Conservation (phyloP, 345 rosid species). For the Chamaenerion angustifolium region DNA sequence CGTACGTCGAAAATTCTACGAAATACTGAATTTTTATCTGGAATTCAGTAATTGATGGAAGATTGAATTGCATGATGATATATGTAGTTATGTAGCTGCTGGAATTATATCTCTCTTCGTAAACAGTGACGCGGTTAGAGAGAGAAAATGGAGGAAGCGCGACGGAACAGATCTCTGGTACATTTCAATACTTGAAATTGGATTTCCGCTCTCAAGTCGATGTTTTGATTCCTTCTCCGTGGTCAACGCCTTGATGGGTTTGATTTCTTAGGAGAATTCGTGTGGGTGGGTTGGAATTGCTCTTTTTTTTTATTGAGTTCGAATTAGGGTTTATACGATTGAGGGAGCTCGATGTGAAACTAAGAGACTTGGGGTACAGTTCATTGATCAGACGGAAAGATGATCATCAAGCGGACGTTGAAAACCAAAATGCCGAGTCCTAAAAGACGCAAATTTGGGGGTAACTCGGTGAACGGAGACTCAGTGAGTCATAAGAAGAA, state of each 20-base stretch:
- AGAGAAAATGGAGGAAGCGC: constrained; percentile 8
- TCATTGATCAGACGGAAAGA: constrained; percentile 12
- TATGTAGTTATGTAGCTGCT: background rate
- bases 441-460: constrained; percentile 50
- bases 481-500: constrained; percentile 37
- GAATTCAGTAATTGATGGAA: background rate
- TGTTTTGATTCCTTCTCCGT: too few relatives aligned
- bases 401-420: constrained; percentile 86
- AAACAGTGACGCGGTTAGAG: constrained; percentile 6
- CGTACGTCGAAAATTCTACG: background rate
- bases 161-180: constrained; percentile 48
- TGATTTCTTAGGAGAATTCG: background rate
- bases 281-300: constrained; percentile 10
- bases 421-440: constrained; percentile 84
- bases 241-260: background rate
- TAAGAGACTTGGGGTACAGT: background rate
- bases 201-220: background rate
- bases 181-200: constrained; percentile 7
- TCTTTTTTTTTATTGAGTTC: constrained; percentile 5
- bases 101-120: background rate
- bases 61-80: background rate
- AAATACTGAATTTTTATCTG: background rate
- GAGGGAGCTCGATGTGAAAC: constrained; percentile 2
- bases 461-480: constrained; percentile 21
- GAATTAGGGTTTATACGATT: constrained; percentile 6